Base-by-base conservation (phyloP, 108 stramenopile genomes). In the Fragilaria radians region DNA sequence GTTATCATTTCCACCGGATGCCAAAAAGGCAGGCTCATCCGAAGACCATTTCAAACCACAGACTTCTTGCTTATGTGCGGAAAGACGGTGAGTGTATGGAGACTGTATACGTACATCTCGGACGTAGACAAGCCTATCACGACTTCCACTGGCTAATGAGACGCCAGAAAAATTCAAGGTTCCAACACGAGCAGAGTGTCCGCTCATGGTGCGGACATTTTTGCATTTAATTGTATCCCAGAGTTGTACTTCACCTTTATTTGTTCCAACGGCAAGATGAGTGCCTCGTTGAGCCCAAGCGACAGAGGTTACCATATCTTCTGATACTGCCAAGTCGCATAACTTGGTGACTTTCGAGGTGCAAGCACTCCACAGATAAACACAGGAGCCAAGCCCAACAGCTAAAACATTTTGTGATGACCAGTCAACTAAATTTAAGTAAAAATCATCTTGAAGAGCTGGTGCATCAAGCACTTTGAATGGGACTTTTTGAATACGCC, bases 391-490 rank as follows among this genome's bases (percentile, higher is more conserved):
- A 24, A 99, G 76, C 5, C 95, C 99, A n/a, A 98, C 99, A 0
- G 99, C 97, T 32, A 99, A 66, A n/a, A 97, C 92, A 66, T 99
- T 96, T 34, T 73, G 79, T 1, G 91, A 74, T 2, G 83, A 85
- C 99, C 99, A 99, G 70, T 96, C 94, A 21, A 99, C 96, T 4
- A 99, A 72, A 59, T 97, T 97, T 48, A 99, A 72, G 63, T 99
- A 99, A 68, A 97, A 99, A 73, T 99, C 99, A 73, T 99, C 99
- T 71, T 90, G 88, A 18, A 99, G 79, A 23, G 88, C 80, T 0
- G 99, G 99, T 4, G 99, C 99, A 77, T 98, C 97, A 47, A 99
- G 74, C n/a, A 98, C 96, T 74, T 98, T 98, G 56, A 95, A 95
- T 25, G 98, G 96, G 5, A 93, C 89, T 73, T 95, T 95, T 36